Conservation (phyloP, 176 grass and related monocot genomes). For the Avena eriantha region DNA sequence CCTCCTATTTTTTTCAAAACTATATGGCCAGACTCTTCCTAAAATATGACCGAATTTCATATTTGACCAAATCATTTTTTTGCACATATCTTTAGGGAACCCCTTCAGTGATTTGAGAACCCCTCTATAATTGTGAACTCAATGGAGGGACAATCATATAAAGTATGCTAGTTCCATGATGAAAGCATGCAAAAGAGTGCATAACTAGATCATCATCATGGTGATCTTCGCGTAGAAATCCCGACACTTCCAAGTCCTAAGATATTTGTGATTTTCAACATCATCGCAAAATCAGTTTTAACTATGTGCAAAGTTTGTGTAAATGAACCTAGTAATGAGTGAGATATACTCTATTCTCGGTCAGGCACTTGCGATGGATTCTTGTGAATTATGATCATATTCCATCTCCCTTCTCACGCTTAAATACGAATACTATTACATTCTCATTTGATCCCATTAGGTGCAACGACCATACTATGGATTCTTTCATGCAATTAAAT, state of each 20-base stretch:
- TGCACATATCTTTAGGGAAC: no score
- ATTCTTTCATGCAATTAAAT: neutral
- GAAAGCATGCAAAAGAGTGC: no score
- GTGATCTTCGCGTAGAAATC: neutral
- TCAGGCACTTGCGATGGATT: neutral
- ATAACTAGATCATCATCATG: no score
- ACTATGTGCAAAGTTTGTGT: neutral
- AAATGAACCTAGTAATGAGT: neutral
- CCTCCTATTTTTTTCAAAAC: neutral
- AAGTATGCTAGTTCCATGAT: no score
- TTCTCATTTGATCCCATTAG: neutral
- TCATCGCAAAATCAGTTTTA: neutral
- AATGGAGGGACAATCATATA: no score
- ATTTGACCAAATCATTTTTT: neutral
- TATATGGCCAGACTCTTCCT: neutral
- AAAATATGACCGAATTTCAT: neutral
- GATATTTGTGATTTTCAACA: neutral
- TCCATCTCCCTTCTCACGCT: neutral
- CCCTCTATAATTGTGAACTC: no score
- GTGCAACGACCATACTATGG: neutral
- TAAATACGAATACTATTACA: neutral
- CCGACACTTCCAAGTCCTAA: neutral
- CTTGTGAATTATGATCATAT: neutral
- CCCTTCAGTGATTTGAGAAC: no score
- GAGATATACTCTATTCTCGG: neutral